Base-by-base conservation (phyloP, 257 asterid genomes). In the Solanum appendiculatum region DNA sequence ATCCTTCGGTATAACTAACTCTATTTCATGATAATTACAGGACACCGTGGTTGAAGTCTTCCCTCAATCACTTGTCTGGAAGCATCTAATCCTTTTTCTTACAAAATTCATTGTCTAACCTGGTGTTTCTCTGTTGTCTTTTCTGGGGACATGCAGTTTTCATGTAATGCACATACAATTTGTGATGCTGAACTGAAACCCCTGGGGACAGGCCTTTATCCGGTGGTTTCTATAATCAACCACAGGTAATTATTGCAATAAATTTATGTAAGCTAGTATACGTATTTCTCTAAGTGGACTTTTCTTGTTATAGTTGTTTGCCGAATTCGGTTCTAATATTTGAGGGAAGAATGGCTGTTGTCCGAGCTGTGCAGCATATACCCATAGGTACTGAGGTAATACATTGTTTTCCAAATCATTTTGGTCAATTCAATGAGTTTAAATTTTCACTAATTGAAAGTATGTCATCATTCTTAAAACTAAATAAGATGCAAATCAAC, bases 111-210 rank as follows among this genome's bases (percentile, higher is more conserved):
- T 36, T 82, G 5, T 33, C 15, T 66, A 40, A 42, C 20, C 82
- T 44, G n/a, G 13, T 39, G 66, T 29, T 25, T 39, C 78, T 64
- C 81, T 60, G 16, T 20, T 60, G 20, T 42, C 40, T 84, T 37
- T 85, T 86, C 58, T 73, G 74, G 18, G 48, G 3, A 86, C 73
- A 7, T 88, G 91, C 93, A 97, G 99, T 91, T 97, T 89, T 97
- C 99, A 40, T 97, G 99, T 96, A 97, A 97, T 92, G 99, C 99
- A 33, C 99, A 97, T 92, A 93, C 98, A 64, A 93, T 97, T 85
- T 96, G 98, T 92, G 99, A 97, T 42, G 87, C 94, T 87, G 99
- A 96, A 91, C 90, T 97, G 91, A 94, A 94, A 90, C 98, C 99
- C 86, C 91, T 92, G 86, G 99, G 96, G 88, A 97, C 99, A 13